Base-by-base conservation (phyloP, 345 rosid genomes). In the Tarenaya hassleriana region DNA sequence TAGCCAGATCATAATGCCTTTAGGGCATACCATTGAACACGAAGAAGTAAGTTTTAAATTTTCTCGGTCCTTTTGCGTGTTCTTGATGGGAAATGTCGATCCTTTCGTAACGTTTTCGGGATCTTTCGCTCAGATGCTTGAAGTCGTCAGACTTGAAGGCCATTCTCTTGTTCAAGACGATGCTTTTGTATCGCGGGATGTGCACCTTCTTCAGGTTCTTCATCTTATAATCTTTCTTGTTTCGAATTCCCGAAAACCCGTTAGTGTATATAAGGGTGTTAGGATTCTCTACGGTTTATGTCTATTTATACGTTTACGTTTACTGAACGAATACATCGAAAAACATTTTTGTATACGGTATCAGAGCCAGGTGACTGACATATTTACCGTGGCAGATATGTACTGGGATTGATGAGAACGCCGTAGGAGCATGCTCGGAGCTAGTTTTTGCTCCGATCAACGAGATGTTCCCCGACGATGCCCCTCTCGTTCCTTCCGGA, bases 381-480 rank as follows among this genome's bases (percentile, higher is more conserved):
- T 17, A 41, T 51, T 50, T 40, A 34, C 1, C 54, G 29, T 58
- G 50, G 42, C 77, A 94, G 99, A 82, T 86, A 39, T 94, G 96
- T 51, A 80, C 96, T 14, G 99, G 99, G 54, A 76, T 86, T 61
- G 99, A 94, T 16, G 97, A 88, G 62, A 84, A 77, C 73, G 87
- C 95, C 8, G 86, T 82, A 7, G 97, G 97, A 58, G 82, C 86
- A 32, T 86, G 97, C 73, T 77, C 99, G 0, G 97, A 94, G 43
- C 90, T 94, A 17, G 80, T 94, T 38, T 94, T 83, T 70, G 97
- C 99, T 14, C 99, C 99, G 4, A 94, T 94, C 29, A 96, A 94
- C 58, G 99, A 94, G 62, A 82, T 82, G 95, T 94, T 94, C 57
- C 97, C 95, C 0, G 97, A 94, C 72, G 96, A 94, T 82, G 97